Percentiles rank a stretch among this genome's conserved stretches.
phyloP scores from a whole-genome alignment of 148 eudicot species.

The Chenopodium formosanum region DNA sequence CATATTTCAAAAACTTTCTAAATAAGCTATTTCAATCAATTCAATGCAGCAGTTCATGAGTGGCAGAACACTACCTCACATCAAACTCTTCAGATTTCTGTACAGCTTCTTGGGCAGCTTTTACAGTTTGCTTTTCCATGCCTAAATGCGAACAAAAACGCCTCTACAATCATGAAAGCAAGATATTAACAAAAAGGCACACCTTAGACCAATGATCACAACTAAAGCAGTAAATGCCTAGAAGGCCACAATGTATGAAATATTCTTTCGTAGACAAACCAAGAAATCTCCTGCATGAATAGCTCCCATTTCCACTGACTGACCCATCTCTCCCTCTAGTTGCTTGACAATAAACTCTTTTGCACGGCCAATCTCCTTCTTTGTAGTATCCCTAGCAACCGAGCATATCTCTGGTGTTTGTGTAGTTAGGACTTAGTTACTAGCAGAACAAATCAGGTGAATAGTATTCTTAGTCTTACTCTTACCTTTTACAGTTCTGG shows the following conservation, averaged over 20 bases:
- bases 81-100: constrained; percentile 39
- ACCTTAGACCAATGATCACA: neutral
- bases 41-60: neutral
- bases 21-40: neutral
- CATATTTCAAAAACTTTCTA: neutral
- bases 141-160: constrained; percentile 63
- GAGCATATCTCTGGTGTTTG: constrained; percentile 75
- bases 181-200: neutral
- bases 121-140: constrained; percentile 39
- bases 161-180: constrained; percentile 40
- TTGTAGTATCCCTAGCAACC: constrained; percentile 92
- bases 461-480: constrained; percentile 23
- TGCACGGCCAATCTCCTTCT: constrained; percentile 97
- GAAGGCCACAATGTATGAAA: constrained; percentile 1
- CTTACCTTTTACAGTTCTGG: constrained; percentile 95
- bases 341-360: constrained; percentile 93
- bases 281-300: constrained; percentile 91
- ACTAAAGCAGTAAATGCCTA: constrained; percentile 3
- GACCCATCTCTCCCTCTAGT: constrained; percentile 85
- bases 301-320: constrained; percentile 90
- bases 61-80: constrained; percentile 26
- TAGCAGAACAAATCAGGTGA: neutral
- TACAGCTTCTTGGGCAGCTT: constrained; percentile 42
- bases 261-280: constrained; percentile 37
- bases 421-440: constrained; percentile 12